Percentiles rank a stretch among this genome's conserved stretches.
phyloP scores from a whole-genome alignment of 768 basidiomycete genomes.

The Coprinopsis cinerea region DNA sequence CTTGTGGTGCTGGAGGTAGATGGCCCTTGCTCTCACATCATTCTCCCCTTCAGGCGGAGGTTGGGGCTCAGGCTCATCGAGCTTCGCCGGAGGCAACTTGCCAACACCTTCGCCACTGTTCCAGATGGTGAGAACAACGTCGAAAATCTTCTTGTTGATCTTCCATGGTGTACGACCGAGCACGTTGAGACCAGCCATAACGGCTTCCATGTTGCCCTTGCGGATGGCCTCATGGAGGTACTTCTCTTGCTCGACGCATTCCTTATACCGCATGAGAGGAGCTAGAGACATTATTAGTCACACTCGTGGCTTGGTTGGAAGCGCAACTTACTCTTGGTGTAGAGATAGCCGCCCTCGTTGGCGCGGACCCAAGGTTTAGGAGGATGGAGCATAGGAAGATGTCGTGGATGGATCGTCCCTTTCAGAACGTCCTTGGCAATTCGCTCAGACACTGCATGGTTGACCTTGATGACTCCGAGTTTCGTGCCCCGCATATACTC shows the following conservation, averaged over 20 bases:
- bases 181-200: constrained; percentile 86
- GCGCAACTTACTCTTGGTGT: constrained; percentile 56
- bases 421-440: constrained; percentile 68
- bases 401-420: constrained; percentile 81
- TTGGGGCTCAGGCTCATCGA: constrained; percentile 58
- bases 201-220: constrained; percentile 71
- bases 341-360: constrained; percentile 78
- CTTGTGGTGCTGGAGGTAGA: constrained; percentile 54
- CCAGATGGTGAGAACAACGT: constrained; percentile 77
- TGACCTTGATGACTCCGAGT: constrained; percentile 86
- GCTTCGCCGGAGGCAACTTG: constrained; percentile 75
- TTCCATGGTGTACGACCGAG: constrained; percentile 88
- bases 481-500: constrained; percentile 93
- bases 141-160: constrained; percentile 75
- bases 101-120: constrained; percentile 77
- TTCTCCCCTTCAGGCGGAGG: constrained; percentile 36
- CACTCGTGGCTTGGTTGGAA: not conserved
- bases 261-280: constrained; percentile 88
- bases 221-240: constrained; percentile 74
- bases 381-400: constrained; percentile 91
- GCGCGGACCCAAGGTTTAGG: constrained; percentile 82
- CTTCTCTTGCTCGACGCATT: constrained; percentile 73
- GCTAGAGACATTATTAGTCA: constrained; percentile 30
- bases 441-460: constrained; percentile 71
- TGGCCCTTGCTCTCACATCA: constrained; percentile 49